Evolutionary conservation across 306 rosid species (phyloP).

Genomic region (Cicer bijugum): DNA sequence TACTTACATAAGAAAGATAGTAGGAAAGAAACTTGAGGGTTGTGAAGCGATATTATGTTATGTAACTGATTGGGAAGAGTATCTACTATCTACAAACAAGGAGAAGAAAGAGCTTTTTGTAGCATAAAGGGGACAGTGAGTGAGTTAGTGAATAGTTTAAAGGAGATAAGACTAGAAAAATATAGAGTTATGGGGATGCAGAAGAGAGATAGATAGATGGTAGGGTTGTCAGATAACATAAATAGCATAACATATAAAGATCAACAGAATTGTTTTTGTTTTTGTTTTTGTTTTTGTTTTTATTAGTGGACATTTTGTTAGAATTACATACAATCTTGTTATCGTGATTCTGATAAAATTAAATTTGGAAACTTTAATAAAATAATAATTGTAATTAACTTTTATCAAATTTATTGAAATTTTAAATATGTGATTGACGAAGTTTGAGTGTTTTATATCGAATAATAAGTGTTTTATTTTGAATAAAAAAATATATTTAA

Average conservation of each 20-base stretch:
- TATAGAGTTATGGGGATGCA: conserved; percentile 1
- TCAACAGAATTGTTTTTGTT: not conserved
- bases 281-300: too few species aligned
- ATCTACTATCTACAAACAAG: conserved; percentile 28
- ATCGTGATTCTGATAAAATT: too few species aligned
- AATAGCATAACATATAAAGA: not conserved
- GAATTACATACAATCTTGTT: too few species aligned
- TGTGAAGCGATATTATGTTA: conserved; percentile 18
- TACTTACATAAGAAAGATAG: conserved; percentile 50
- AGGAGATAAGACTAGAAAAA: conserved; percentile 54
- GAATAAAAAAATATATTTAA: too few species aligned
- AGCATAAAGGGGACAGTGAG: conserved; percentile 44
- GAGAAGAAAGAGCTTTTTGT: conserved; percentile 40
- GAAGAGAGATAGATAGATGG: conserved; percentile 4
- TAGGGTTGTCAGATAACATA: conserved; percentile 27
- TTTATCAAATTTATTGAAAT: too few species aligned
- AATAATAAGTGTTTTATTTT: too few species aligned
- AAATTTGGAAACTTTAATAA: too few species aligned
- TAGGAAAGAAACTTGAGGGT: conserved; percentile 40
- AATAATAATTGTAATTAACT: too few species aligned
- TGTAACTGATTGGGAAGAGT: conserved; percentile 12
- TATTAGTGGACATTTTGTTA: not conserved
- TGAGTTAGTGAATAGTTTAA: conserved; percentile 46
- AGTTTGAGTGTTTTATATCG: too few species aligned
- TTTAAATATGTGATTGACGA: too few species aligned